Percentiles rank a stretch among this genome's conserved stretches.
Evolutionary conservation across 805 yeast species (phyloP).

Genomic region (Saccharomycopsis sp.): DNA sequence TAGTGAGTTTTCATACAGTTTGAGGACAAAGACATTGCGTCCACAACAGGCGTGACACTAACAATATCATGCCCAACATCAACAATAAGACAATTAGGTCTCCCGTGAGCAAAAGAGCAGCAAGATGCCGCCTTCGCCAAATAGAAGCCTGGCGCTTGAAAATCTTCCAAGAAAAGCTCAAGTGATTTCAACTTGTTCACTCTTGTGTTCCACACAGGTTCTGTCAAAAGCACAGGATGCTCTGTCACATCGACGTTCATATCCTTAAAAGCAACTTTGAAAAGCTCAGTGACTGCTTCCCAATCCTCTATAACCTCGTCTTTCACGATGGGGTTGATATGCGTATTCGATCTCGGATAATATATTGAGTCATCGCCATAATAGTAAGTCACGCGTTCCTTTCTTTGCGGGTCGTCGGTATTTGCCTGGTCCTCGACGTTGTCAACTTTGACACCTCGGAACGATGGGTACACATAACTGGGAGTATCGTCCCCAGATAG

Average conservation of each 20-base stretch:
- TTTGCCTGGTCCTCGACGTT: conserved; percentile 7
- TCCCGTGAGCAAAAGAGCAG: conserved; percentile 80
- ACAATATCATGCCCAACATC: conserved; percentile 77
- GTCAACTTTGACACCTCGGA: conserved; percentile 37
- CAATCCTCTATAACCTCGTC: conserved; percentile 70
- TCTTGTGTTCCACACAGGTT: conserved; percentile 77
- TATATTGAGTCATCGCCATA: conserved; percentile 38
- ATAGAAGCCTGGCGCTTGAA: conserved; percentile 74
- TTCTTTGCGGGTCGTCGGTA: conserved; percentile 15
- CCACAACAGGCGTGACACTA: conserved; percentile 76
- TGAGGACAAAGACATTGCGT: conserved; percentile 68
- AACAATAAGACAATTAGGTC: conserved; percentile 80
- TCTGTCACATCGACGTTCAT: conserved; percentile 50
- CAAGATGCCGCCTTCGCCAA: conserved; percentile 81
- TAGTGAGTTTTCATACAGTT: conserved; percentile 65
- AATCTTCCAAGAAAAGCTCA: conserved; percentile 62
- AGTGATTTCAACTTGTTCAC: conserved; percentile 61
- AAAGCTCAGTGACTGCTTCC: conserved; percentile 78
- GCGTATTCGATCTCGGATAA: conserved; percentile 45
- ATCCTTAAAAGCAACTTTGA: conserved; percentile 49
- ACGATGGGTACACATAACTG: conserved; percentile 64
- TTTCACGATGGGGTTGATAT: conserved; percentile 50
- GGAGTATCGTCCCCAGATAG: conserved; percentile 93
- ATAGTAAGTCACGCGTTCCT: conserved; percentile 24
- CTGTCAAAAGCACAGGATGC: conserved; percentile 76